These are phyloP conservation scores for Zoysia matrella DNA, from an alignment of 202 grass and related monocot species.

Conservation along the genomic window DNA sequence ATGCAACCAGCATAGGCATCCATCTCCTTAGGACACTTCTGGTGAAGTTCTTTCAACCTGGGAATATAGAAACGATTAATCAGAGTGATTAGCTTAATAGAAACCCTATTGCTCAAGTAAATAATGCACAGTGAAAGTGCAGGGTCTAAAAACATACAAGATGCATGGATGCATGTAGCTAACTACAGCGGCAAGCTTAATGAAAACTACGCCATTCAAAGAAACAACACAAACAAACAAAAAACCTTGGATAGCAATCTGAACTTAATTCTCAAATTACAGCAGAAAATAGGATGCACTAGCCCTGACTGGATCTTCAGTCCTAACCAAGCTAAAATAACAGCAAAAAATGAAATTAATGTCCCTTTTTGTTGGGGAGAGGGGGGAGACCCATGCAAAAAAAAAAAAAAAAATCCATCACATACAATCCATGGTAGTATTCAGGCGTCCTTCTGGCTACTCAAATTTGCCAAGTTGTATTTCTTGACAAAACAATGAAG, in stretches of 20 bases:
- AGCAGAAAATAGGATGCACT: background rate
- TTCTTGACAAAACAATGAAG: slow-evolving; percentile 5
- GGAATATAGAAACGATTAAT: background rate
- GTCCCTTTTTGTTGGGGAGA: no score
- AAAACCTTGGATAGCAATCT: background rate
- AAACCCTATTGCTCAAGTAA: background rate
- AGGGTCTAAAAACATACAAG: background rate
- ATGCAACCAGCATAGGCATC: slow-evolving; percentile 94
- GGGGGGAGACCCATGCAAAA: no score
- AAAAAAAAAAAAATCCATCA: no score
- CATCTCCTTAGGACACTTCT: slow-evolving; percentile 88
- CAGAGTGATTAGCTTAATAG: background rate
- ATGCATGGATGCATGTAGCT: background rate
- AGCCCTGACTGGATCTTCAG: background rate
- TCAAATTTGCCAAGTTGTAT: no score
- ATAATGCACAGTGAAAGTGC: background rate
- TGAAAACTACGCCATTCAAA: background rate
- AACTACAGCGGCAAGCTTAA: background rate
- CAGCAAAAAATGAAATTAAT: background rate
- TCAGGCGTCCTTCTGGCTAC: no score
- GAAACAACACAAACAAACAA: background rate
- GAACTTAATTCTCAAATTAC: background rate
- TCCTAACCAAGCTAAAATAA: background rate
- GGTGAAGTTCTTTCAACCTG: slow-evolving; percentile 92
- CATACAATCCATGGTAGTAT: no score